Percentiles rank a stretch among this genome's conserved stretches.
Evolutionary conservation across 2,329 filamentous ascomycete genomes (phyloP).

Genomic region (Monosporascus sp.): DNA sequence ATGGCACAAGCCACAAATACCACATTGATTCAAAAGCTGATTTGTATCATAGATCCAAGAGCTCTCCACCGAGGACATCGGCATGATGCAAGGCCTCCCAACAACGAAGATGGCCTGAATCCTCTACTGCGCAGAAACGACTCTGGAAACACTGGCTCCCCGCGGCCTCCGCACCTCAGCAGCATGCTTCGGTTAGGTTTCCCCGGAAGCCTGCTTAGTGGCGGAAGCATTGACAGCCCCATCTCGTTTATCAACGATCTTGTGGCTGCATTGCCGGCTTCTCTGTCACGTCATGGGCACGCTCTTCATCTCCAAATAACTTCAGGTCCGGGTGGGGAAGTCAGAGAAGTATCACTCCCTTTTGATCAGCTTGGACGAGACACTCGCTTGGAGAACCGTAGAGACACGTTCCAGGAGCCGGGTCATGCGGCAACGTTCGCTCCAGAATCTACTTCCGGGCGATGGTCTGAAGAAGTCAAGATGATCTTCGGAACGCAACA

Average conservation of each 20-base stretch:
- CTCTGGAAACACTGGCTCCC: constrained; percentile 38
- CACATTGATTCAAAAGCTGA: constrained; percentile 18
- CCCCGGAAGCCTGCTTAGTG: constrained; percentile 39
- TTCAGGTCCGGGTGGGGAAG: constrained; percentile 41
- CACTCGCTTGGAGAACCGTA: constrained; percentile 41
- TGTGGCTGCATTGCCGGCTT: constrained; percentile 47
- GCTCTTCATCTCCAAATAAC: constrained; percentile 58
- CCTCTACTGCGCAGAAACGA: constrained; percentile 69
- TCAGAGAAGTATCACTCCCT: constrained; percentile 43
- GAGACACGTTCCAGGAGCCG: constrained; percentile 53
- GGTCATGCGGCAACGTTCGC: constrained; percentile 72
- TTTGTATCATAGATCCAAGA: constrained; percentile 22
- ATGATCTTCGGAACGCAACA: constrained; percentile 72
- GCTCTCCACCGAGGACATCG: constrained; percentile 47
- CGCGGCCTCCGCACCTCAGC: constrained; percentile 43
- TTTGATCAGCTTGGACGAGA: constrained; percentile 31
- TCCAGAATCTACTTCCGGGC: constrained; percentile 63
- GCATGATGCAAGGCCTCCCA: constrained; percentile 46
- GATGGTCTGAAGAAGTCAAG: constrained; percentile 87
- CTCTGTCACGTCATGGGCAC: constrained; percentile 41
- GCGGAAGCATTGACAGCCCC: constrained; percentile 40
- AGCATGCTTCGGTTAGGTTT: constrained; percentile 50
- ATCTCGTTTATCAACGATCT: constrained; percentile 52
- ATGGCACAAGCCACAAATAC: neutral
- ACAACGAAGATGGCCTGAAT: constrained; percentile 76